Conservation (phyloP, 108 stramenopile genomes). For the Hondaea fermentalgiana region DNA sequence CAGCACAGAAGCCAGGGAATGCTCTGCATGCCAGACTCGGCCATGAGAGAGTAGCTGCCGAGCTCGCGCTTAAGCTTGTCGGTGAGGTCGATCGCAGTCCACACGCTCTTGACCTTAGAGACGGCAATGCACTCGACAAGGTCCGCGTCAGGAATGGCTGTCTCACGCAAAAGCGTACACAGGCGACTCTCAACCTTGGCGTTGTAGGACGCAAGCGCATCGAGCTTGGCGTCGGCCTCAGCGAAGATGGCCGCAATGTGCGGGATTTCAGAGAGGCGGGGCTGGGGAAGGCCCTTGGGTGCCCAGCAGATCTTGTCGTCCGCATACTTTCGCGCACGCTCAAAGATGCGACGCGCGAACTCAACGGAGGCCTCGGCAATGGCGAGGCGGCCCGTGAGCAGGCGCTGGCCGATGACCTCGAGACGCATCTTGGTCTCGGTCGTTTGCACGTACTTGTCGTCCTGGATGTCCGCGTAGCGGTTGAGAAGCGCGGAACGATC, state of each 20-base stretch:
- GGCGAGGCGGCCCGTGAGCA: conserved; percentile 34
- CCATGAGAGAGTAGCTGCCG: conserved; percentile 36
- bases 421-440: conserved; percentile 21
- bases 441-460: conserved; percentile 15
- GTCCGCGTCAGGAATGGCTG: neutral
- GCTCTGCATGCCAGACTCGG: conserved; percentile 21
- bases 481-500: neutral
- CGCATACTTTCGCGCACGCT: neutral
- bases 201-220: neutral
- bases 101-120: conserved; percentile 25
- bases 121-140: conserved; percentile 32
- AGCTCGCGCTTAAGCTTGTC: conserved; percentile 30
- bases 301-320: neutral
- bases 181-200: neutral
- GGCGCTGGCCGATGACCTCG: conserved; percentile 37
- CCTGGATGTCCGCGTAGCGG: conserved; percentile 17
- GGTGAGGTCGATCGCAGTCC: conserved; percentile 24
- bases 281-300: neutral
- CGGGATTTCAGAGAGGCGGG: conserved; percentile 22
- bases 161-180: neutral
- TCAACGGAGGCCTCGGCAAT: conserved; percentile 30
- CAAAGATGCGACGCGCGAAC: conserved; percentile 23
- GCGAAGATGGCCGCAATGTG: conserved; percentile 28
- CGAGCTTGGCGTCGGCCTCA: conserved; percentile 17
- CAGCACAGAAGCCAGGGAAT: conserved; percentile 27